Percentiles rank a stretch among this genome's conserved stretches.
Evolutionary conservation across 2,329 filamentous ascomycete species (phyloP).

Genomic region (Lasiodiplodia theobromae): DNA sequence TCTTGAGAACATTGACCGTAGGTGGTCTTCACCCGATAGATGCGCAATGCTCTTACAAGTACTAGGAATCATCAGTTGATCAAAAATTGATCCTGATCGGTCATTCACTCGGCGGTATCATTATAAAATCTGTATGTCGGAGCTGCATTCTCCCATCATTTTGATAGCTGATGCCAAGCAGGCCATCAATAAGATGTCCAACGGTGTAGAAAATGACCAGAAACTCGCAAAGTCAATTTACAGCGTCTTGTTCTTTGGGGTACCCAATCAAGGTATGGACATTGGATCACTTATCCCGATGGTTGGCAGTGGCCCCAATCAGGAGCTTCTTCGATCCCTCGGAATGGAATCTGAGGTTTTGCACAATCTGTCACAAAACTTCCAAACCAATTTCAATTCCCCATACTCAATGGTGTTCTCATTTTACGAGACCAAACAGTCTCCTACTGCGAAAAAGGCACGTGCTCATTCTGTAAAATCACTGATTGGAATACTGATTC

Average conservation of each 20-base stretch:
- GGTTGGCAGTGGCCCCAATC: not conserved
- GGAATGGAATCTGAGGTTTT: not conserved
- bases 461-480: not conserved
- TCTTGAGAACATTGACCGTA: not conserved
- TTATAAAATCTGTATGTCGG: not conserved
- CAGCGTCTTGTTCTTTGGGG: not conserved
- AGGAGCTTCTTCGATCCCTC: not conserved
- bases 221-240: not conserved
- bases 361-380: not conserved
- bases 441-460: not conserved
- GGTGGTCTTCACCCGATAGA: not conserved
- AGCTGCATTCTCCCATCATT: accelerated
- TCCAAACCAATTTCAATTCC: not conserved
- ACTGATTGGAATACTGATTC: not conserved
- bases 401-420: not conserved
- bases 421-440: not conserved
- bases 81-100: not conserved
- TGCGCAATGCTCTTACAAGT: not conserved
- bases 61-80: not conserved
- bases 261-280: not conserved
- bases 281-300: not conserved
- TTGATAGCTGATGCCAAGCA: not conserved
- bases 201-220: not conserved
- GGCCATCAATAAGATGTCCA: not conserved
- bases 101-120: not conserved